phyloP scores from a whole-genome alignment of 768 basidiomycete genomes.

The Phaeotremella fagi region DNA sequence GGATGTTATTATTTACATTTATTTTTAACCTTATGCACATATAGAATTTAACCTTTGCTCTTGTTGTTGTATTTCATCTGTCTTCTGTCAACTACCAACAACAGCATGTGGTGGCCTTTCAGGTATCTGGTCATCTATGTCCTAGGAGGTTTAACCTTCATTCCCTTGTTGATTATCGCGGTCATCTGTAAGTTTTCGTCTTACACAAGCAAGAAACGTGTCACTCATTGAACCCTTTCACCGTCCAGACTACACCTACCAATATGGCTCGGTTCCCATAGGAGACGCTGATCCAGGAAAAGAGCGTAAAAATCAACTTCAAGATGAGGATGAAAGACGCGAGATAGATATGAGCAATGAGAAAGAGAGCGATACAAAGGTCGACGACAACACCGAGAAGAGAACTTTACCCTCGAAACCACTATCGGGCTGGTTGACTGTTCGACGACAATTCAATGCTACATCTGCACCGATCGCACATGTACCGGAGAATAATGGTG shows the following conservation, averaged over 20 bases:
- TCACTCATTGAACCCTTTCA: too few relatives aligned
- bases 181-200: not conserved
- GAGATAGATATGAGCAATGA: slow-evolving; percentile 35
- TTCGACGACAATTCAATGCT: slow-evolving; percentile 31
- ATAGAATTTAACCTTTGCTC: too few relatives aligned
- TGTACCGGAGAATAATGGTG: slow-evolving; percentile 5
- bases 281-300: slow-evolving; percentile 55
- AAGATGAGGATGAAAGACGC: slow-evolving; percentile 30
- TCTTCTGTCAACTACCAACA: too few relatives aligned
- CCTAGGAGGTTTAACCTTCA: slow-evolving; percentile 81
- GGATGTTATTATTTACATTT: too few relatives aligned
- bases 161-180: slow-evolving; percentile 60
- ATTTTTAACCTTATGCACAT: too few relatives aligned
- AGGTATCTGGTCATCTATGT: slow-evolving; percentile 63
- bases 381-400: not conserved
- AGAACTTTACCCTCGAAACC: slow-evolving; percentile 13
- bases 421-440: slow-evolving; percentile 37
- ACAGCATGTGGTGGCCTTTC: slow-evolving; percentile 35
- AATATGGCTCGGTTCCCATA: slow-evolving; percentile 84
- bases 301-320: slow-evolving; percentile 45
- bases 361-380: not conserved
- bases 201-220: too few relatives aligned
- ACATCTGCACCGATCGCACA: not conserved
- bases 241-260: too few relatives aligned
- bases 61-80: too few relatives aligned